phyloP scores from a whole-genome alignment of 2,329 filamentous ascomycete genomes.

The Clonostachys rosea region DNA sequence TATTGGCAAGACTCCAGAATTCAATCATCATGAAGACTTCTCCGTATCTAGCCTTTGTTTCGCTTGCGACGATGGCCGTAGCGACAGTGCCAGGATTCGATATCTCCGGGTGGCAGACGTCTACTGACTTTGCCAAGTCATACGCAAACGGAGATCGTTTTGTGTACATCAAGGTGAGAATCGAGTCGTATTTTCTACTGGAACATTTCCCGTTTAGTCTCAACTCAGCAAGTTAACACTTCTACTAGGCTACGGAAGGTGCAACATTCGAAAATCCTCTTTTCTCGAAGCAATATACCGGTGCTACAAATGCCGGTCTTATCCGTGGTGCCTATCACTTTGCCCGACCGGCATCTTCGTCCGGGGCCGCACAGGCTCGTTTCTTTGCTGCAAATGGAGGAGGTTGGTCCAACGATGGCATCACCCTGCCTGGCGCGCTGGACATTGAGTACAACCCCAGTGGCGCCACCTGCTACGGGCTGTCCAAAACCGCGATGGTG shows the following conservation, averaged over 20 bases:
- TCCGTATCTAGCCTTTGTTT: neutral
- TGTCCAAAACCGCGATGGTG: slow-evolving; percentile 39
- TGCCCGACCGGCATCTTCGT: slow-evolving; percentile 36
- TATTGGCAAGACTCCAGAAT: no score
- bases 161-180: slow-evolving; percentile 35
- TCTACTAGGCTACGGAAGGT: slow-evolving; percentile 45
- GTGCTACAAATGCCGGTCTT: slow-evolving; percentile 43
- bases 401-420: slow-evolving; percentile 47
- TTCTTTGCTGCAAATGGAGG: slow-evolving; percentile 49
- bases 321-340: slow-evolving; percentile 55
- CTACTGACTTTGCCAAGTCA: slow-evolving; percentile 27
- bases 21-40: slow-evolving; percentile 5
- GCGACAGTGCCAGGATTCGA: slow-evolving; percentile 24
- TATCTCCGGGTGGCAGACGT: slow-evolving; percentile 32
- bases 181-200: neutral
- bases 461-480: slow-evolving; percentile 36
- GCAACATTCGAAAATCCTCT: slow-evolving; percentile 34
- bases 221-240: neutral
- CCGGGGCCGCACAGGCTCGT: slow-evolving; percentile 40
- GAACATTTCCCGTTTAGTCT: neutral
- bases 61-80: no score
- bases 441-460: slow-evolving; percentile 41
- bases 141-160: slow-evolving; percentile 32
- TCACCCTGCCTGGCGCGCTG: slow-evolving; percentile 52
- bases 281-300: slow-evolving; percentile 43